Percentiles rank a stretch among this genome's conserved stretches.
These are phyloP conservation scores for Phytopythium boreale DNA, from an alignment of 352 stramenopile species.

Conservation along the genomic window DNA sequence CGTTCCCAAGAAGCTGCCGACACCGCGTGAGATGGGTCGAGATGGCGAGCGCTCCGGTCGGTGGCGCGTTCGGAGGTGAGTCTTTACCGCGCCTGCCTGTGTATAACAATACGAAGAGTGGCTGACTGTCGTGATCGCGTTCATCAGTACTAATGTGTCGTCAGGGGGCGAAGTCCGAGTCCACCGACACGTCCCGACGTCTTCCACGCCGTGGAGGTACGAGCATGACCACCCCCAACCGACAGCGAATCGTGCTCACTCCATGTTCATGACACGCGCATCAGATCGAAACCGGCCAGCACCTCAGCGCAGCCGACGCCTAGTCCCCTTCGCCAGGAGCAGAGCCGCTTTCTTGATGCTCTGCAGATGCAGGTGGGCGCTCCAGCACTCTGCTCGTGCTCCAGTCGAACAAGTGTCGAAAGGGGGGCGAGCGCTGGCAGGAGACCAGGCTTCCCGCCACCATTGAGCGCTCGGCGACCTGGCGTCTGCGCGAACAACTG, in stretches of 20 bases:
- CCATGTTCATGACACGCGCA: neutral
- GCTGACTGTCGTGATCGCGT: constrained; percentile 5
- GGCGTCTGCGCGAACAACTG: constrained; percentile 65
- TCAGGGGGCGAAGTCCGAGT: constrained; percentile 29
- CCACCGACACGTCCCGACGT: constrained; percentile 30
- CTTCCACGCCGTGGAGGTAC: constrained; percentile 56
- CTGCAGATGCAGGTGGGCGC: constrained; percentile 46
- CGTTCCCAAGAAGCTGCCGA: neutral
- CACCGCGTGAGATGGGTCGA: neutral
- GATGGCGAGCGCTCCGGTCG: neutral
- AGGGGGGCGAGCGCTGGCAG: constrained; percentile 1
- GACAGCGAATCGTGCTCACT: neutral
- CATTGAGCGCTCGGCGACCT: constrained; percentile 5
- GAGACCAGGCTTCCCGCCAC: constrained; percentile 8
- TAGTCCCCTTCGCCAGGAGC: constrained; percentile 7
- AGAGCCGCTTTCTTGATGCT: constrained; percentile 46
- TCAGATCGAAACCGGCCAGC: constrained; percentile 6
- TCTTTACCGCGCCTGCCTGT: neutral
- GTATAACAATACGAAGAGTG: neutral
- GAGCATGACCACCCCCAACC: no score
- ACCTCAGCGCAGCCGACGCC: neutral
- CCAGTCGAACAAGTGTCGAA: neutral
- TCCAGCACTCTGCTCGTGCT: constrained; percentile 56
- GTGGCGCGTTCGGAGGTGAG: neutral
- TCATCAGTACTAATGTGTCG: constrained; percentile 33